Percentiles rank a stretch among this genome's conserved stretches.
phyloP scores from a whole-genome alignment of 2,329 filamentous ascomycete species.

The Cordyceps javanica region DNA sequence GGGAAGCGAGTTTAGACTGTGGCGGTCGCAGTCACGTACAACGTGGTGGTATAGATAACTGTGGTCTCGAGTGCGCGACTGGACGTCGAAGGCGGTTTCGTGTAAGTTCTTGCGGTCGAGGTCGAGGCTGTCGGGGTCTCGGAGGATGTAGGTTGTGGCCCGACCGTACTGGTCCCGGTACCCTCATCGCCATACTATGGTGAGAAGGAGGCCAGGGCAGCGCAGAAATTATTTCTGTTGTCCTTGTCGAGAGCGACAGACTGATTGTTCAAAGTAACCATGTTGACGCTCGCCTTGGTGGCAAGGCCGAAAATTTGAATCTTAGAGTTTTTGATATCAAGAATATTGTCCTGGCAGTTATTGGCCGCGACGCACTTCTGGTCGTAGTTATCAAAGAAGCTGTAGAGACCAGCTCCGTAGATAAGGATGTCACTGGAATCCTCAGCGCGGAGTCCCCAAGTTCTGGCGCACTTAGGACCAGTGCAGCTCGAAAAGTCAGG shows the following conservation, averaged over 20 bases:
- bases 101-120: constrained; percentile 1
- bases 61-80: constrained; percentile 14
- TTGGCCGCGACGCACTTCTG: constrained; percentile 62
- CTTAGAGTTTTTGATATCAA: constrained; percentile 62
- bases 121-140: neutral
- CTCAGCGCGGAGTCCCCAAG: constrained; percentile 68
- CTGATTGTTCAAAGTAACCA: constrained; percentile 59
- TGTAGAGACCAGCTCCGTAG: constrained; percentile 71
- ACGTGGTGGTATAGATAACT: constrained; percentile 18
- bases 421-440: constrained; percentile 62
- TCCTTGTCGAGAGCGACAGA: constrained; percentile 48
- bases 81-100: neutral
- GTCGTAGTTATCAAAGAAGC: constrained; percentile 76
- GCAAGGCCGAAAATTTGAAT: constrained; percentile 62
- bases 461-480: constrained; percentile 56
- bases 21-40: constrained; percentile 15
- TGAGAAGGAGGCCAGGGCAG: constrained; percentile 49
- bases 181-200: constrained; percentile 13
- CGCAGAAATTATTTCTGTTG: constrained; percentile 61
- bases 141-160: neutral
- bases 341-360: constrained; percentile 72
- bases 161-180: neutral
- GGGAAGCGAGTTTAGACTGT: neutral
- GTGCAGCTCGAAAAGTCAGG: constrained; percentile 62
- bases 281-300: constrained; percentile 70